Conservation (phyloP, 306 rosid species). For the Macrotyloma uniflorum region DNA sequence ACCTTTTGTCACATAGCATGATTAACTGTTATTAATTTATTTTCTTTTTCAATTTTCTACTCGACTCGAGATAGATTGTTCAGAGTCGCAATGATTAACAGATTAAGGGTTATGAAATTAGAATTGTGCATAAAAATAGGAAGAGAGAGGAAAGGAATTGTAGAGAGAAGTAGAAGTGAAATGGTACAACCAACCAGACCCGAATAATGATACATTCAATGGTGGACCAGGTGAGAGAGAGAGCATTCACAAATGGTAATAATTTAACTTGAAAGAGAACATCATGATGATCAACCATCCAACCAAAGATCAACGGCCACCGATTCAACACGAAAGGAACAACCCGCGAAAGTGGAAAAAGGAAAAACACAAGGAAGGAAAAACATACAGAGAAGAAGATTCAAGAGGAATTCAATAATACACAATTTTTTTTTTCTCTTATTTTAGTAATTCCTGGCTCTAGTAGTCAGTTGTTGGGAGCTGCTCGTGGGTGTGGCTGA, state of each 20-base stretch:
- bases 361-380: constrained; percentile 13
- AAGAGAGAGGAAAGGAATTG: background rate
- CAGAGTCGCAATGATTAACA: background rate
- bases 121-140: background rate
- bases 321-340: constrained; percentile 33
- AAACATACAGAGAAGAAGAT: constrained; percentile 32
- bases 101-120: background rate
- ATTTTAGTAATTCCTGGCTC: background rate
- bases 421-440: background rate
- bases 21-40: background rate
- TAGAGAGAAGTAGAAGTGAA: background rate
- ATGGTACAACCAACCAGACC: constrained; percentile 23
- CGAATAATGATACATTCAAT: constrained; percentile 24
- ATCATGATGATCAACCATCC: constrained; percentile 36
- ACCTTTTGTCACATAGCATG: constrained; percentile 2
- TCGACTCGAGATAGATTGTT: background rate
- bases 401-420: constrained; percentile 2
- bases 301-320: constrained; percentile 41
- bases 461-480: constrained; percentile 61
- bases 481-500: constrained; percentile 68
- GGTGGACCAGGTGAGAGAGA: constrained; percentile 7
- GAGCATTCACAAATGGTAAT: constrained; percentile 27
- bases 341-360: constrained; percentile 6
- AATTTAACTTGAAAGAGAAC: constrained; percentile 18
- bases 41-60: background rate